Conservation (phyloP, 1,139 yeast genomes). For the Williopsis jadinii region DNA sequence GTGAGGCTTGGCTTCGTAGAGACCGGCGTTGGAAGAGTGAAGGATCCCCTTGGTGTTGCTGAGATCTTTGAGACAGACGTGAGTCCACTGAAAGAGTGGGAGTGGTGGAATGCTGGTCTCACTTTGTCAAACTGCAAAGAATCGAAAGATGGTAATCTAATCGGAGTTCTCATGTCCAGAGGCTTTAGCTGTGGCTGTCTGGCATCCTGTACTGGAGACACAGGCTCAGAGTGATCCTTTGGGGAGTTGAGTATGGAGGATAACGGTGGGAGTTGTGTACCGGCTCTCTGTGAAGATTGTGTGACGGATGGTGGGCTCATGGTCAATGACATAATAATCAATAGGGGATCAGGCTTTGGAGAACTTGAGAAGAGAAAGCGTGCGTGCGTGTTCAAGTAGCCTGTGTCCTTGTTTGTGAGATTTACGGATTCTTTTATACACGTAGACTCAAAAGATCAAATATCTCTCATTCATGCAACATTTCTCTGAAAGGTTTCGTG, state of each 20-base stretch:
- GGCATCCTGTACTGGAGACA: constrained; percentile 1
- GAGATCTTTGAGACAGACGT: constrained; percentile 4
- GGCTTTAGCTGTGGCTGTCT: neutral
- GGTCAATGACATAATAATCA: neutral
- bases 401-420: no score
- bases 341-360: no score
- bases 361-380: no score
- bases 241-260: constrained; percentile 2
- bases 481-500: no score
- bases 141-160: constrained; percentile 22
- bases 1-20: neutral
- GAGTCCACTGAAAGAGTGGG: constrained; percentile 9
- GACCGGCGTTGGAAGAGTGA: neutral
- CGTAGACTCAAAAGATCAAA: no score
- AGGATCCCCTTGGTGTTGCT: neutral
- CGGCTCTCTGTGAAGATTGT: no score
- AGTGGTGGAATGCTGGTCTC: constrained; percentile 3
- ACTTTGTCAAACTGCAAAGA: constrained; percentile 12
- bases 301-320: neutral
- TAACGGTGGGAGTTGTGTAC: neutral
- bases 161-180: constrained; percentile 13
- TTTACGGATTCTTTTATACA: no score
- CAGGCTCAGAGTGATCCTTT: constrained; percentile 1
- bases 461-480: no score
- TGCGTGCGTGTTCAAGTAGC: no score